Percentiles rank a stretch among this genome's conserved stretches.
Evolutionary conservation across 768 basidiomycete genomes (phyloP).

Genomic region (Leucocoprinus sp.): DNA sequence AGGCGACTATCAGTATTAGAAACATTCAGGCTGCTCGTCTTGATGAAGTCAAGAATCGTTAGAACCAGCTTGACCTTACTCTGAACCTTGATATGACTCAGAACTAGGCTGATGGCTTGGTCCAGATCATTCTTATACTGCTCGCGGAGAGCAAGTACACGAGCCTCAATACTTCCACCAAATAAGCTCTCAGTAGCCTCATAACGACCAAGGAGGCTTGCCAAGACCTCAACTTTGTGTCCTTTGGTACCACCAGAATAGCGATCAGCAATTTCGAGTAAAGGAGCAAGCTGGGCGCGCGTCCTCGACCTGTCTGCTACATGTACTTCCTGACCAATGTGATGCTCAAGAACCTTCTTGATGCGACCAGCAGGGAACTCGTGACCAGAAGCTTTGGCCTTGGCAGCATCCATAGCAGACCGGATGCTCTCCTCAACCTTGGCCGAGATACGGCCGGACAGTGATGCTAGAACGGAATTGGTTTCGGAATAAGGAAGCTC

Average conservation of each 20-base stretch:
- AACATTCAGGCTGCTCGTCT: constrained; percentile 67
- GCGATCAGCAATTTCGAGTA: constrained; percentile 71
- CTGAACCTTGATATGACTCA: constrained; percentile 94
- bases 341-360: constrained; percentile 81
- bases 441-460: constrained; percentile 88
- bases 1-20: constrained; percentile 68
- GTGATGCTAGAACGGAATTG: constrained; percentile 71
- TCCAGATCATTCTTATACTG: constrained; percentile 90
- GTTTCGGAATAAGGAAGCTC: constrained; percentile 88
- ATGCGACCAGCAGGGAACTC: constrained; percentile 91
- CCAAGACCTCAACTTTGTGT: constrained; percentile 76
- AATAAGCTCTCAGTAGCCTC: constrained; percentile 87
- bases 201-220: constrained; percentile 70
- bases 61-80: constrained; percentile 87
- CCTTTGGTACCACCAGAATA: constrained; percentile 79
- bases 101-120: constrained; percentile 74
- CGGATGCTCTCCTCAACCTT: constrained; percentile 88
- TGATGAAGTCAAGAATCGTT: constrained; percentile 83
- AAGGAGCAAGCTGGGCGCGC: constrained; percentile 56
- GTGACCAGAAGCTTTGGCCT: constrained; percentile 57
- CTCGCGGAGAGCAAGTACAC: constrained; percentile 84
- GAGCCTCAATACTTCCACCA: constrained; percentile 88
- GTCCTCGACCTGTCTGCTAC: constrained; percentile 78
- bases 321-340: constrained; percentile 71
- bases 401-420: constrained; percentile 65